Conservation (phyloP, 495 filamentous ascomycete species). For the Poronia punctata region DNA sequence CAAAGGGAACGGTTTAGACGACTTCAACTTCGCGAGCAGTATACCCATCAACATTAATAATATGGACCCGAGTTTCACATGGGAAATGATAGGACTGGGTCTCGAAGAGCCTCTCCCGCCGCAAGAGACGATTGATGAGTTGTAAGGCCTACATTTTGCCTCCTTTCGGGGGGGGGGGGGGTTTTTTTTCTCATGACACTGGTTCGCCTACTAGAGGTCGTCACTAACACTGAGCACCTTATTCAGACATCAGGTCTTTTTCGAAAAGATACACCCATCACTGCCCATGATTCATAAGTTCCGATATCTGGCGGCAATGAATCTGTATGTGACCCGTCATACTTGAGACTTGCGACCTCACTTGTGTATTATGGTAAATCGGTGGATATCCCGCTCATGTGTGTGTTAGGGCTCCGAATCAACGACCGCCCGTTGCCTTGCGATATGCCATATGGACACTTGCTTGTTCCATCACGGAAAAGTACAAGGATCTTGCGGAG, state of each 20-base stretch:
- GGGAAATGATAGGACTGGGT: slow-evolving; percentile 93
- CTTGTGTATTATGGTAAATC: background rate
- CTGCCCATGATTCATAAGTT: slow-evolving; percentile 83
- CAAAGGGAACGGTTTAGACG: slow-evolving; percentile 33
- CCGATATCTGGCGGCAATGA: slow-evolving; percentile 77
- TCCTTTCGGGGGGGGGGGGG: background rate
- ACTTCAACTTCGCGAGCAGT: slow-evolving; percentile 44
- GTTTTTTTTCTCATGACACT: too few species aligned
- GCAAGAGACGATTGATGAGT: slow-evolving; percentile 81
- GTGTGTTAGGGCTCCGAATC: slow-evolving; percentile 54
- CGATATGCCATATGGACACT: slow-evolving; percentile 93
- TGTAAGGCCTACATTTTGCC: slow-evolving; percentile 50
- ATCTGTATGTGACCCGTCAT: slow-evolving; percentile 44
- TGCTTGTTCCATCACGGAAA: slow-evolving; percentile 75
- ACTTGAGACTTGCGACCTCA: background rate
- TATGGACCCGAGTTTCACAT: slow-evolving; percentile 50
- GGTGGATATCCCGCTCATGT: slow-evolving; percentile 15
- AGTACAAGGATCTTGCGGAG: slow-evolving; percentile 66
- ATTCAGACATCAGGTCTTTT: slow-evolving; percentile 73
- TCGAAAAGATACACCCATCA: slow-evolving; percentile 81
- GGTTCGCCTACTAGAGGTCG: too few species aligned
- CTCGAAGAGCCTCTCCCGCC: slow-evolving; percentile 85
- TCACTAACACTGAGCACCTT: slow-evolving; percentile 17
- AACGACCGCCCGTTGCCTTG: slow-evolving; percentile 80
- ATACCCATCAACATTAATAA: slow-evolving; percentile 38